Evolutionary conservation across 2,329 filamentous ascomycete species (phyloP).

Genomic region (Uncinocarpus reesii): DNA sequence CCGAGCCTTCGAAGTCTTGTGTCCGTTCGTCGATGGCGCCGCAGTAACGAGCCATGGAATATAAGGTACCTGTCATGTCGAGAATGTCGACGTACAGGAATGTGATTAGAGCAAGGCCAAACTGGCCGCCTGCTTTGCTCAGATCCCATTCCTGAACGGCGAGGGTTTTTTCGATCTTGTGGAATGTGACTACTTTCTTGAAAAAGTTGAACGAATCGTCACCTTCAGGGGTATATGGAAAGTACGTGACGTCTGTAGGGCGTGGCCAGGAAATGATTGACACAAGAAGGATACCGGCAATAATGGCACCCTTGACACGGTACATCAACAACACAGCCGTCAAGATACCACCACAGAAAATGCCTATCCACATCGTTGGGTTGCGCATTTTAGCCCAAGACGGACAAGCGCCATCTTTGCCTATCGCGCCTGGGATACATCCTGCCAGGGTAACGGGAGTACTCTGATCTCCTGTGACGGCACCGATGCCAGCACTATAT

Average conservation of each 20-base stretch:
- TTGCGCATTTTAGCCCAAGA: conserved; percentile 64
- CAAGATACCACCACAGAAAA: conserved; percentile 73
- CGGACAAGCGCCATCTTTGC: conserved; percentile 48
- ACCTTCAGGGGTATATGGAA: conserved; percentile 61
- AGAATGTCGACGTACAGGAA: conserved; percentile 88
- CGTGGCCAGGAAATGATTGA: conserved; percentile 85
- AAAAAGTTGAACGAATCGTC: conserved; percentile 72
- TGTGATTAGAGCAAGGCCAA: conserved; percentile 73
- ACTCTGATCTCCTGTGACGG: conserved; percentile 56
- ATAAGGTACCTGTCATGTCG: conserved; percentile 75
- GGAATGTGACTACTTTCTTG: conserved; percentile 76
- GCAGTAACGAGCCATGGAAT: conserved; percentile 80
- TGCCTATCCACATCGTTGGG: conserved; percentile 76
- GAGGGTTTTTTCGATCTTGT: conserved; percentile 60
- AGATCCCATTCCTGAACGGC: conserved; percentile 66
- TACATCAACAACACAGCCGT: conserved; percentile 76
- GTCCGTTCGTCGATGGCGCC: conserved; percentile 70
- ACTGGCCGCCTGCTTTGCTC: conserved; percentile 58
- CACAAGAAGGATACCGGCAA: conserved; percentile 70
- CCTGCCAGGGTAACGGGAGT: conserved; percentile 69
- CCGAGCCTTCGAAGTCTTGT: conserved; percentile 78
- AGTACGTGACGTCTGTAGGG: conserved; percentile 64
- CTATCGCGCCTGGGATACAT: conserved; percentile 46
- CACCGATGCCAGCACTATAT: conserved; percentile 71
- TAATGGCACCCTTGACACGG: conserved; percentile 76